phyloP scores from a whole-genome alignment of 2,329 filamentous ascomycete species.

The Penicillium glabrum region DNA sequence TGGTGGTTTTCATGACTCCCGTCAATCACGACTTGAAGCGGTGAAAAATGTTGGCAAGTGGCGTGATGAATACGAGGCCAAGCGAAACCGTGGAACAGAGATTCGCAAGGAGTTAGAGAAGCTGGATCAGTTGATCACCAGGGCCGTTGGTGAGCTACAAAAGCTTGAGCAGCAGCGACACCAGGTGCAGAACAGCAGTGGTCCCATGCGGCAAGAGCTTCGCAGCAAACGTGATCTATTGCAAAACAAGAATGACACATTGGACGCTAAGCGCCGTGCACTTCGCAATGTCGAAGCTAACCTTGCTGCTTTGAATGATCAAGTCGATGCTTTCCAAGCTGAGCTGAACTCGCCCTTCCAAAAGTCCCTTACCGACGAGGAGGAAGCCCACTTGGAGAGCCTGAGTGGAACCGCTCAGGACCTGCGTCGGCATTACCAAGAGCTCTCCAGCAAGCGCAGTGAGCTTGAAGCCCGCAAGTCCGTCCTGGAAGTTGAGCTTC shows the following conservation, averaged over 20 bases:
- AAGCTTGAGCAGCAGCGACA: slow-evolving; percentile 77
- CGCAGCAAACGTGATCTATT: slow-evolving; percentile 72
- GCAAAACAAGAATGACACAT: slow-evolving; percentile 68
- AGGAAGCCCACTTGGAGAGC: slow-evolving; percentile 76
- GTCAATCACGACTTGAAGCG: slow-evolving; percentile 82
- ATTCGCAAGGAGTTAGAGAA: slow-evolving; percentile 70
- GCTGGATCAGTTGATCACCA: slow-evolving; percentile 86
- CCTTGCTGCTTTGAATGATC: slow-evolving; percentile 73
- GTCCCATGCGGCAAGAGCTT: slow-evolving; percentile 74
- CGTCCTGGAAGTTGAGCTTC: slow-evolving; percentile 79
- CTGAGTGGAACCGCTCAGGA: slow-evolving; percentile 70
- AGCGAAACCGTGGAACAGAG: slow-evolving; percentile 63
- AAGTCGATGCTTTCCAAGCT: slow-evolving; percentile 72
- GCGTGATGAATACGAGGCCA: slow-evolving; percentile 70
- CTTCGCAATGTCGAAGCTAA: slow-evolving; percentile 70
- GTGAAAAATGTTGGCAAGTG: slow-evolving; percentile 73
- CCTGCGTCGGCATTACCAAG: slow-evolving; percentile 73
- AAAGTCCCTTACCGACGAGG: slow-evolving; percentile 78
- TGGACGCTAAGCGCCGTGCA: slow-evolving; percentile 68
- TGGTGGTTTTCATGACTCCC: slow-evolving; percentile 87
- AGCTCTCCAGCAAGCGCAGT: slow-evolving; percentile 69
- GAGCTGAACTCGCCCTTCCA: slow-evolving; percentile 88
- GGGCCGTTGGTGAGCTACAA: slow-evolving; percentile 77
- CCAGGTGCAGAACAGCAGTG: slow-evolving; percentile 78
- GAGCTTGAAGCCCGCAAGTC: slow-evolving; percentile 80